Conservation (phyloP, 306 rosid species). For the Prosopis cineraria region DNA sequence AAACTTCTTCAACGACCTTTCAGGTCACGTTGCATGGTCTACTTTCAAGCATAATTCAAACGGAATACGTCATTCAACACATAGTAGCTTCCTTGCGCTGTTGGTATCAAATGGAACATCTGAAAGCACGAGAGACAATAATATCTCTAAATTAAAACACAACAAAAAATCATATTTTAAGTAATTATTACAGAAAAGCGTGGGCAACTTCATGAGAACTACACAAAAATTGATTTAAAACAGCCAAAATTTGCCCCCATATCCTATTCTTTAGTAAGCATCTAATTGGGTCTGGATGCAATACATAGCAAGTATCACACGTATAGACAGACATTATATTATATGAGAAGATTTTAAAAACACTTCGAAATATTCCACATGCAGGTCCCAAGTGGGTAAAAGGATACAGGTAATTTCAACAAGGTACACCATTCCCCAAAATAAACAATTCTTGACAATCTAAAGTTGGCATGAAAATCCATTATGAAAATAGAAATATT, state of each 20-base stretch:
- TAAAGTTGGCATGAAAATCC: background rate
- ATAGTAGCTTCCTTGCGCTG: constrained; percentile 83
- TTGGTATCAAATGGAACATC: constrained; percentile 99
- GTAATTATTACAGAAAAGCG: background rate
- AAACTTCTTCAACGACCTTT: constrained; percentile 31
- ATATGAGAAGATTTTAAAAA: background rate
- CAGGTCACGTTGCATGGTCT: constrained; percentile 22
- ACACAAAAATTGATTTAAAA: background rate
- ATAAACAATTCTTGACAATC: background rate
- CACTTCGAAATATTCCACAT: background rate
- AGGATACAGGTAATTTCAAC: background rate
- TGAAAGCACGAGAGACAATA: constrained; percentile 39
- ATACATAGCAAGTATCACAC: background rate
- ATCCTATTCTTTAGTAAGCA: background rate
- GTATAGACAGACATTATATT: background rate
- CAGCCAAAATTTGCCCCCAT: background rate
- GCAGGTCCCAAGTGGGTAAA: background rate
- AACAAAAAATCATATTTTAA: background rate
- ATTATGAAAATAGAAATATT: background rate
- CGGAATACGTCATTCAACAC: constrained; percentile 94
- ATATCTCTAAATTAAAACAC: constrained; percentile 12
- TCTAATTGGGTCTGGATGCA: background rate
- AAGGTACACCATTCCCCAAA: constrained; percentile 19
- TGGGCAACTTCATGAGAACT: background rate
- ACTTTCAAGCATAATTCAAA: constrained; percentile 85